Evolutionary conservation across 2,329 filamentous ascomycete species (phyloP).

Genomic region (Diaporthe humulicola): DNA sequence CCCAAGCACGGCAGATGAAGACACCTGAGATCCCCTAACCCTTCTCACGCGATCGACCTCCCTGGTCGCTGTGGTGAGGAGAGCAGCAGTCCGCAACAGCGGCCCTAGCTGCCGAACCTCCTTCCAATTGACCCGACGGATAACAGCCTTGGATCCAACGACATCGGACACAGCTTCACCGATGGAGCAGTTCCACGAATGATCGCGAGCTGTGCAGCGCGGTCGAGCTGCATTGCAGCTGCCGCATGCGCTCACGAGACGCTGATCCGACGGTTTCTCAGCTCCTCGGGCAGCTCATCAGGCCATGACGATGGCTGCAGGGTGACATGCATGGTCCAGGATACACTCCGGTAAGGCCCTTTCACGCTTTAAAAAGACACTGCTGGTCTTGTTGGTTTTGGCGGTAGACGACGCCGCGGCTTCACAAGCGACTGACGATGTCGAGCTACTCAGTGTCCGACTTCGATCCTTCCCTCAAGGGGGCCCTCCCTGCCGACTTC

Average conservation of each 20-base stretch:
- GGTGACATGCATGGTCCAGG: background rate
- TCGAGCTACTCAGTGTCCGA: conserved; percentile 42
- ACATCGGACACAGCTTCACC: conserved; percentile 34
- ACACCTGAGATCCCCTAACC: background rate
- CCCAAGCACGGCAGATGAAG: too few species aligned
- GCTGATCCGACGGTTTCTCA: background rate
- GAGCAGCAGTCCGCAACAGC: conserved; percentile 25
- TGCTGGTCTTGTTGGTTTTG: too few species aligned
- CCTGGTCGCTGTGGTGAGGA: background rate
- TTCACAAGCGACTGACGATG: background rate
- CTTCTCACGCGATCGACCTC: background rate
- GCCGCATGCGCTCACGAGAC: background rate
- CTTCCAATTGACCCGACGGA: conserved; percentile 19
- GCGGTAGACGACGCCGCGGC: background rate
- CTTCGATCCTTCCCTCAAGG: conserved; percentile 46
- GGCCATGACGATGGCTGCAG: background rate
- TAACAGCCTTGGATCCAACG: background rate
- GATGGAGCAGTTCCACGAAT: conserved; percentile 37
- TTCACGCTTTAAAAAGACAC: background rate
- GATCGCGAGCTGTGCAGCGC: background rate
- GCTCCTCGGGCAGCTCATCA: background rate
- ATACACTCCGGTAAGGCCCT: background rate
- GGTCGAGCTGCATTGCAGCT: background rate
- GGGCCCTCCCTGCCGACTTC: conserved; percentile 51
- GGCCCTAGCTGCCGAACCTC: conserved; percentile 31